These are phyloP conservation scores for Myrica gale DNA, from an alignment of 306 rosid species.

Conservation along the genomic window DNA sequence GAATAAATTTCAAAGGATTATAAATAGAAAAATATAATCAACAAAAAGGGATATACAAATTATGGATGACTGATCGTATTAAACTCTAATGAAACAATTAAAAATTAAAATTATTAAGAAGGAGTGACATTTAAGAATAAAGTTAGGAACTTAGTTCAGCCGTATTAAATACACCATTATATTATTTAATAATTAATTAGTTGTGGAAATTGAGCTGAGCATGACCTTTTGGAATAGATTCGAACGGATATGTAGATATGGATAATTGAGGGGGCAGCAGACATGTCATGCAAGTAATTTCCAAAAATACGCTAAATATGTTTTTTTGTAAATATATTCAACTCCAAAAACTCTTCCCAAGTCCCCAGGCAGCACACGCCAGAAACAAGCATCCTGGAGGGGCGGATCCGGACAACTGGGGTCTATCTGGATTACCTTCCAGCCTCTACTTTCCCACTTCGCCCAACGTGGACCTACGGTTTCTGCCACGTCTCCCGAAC, in stretches of 20 bases:
- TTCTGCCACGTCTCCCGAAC: constrained; percentile 25
- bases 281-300: constrained; percentile 28
- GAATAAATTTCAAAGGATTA: too few species aligned
- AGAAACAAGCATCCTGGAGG: constrained; percentile 28
- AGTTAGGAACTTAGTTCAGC: too few species aligned
- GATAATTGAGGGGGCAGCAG: background rate
- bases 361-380: constrained; percentile 5
- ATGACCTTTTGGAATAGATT: constrained; percentile 11
- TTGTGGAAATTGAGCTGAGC: background rate
- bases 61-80: too few species aligned
- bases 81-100: too few species aligned
- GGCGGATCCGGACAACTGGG: constrained; percentile 12
- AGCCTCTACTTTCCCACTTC: constrained; percentile 6
- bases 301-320: background rate
- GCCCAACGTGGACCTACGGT: constrained; percentile 41
- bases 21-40: too few species aligned
- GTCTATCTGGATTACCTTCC: constrained; percentile 1
- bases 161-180: too few species aligned
- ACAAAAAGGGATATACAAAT: too few species aligned
- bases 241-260: constrained; percentile 23
- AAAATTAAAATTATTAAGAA: too few species aligned
- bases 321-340: background rate
- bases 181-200: too few species aligned
- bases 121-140: too few species aligned
- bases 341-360: constrained; percentile 16